Evolutionary conservation across 2,329 filamentous ascomycete genomes (phyloP).

Genomic region (Ceratocystis diversiconidia): DNA sequence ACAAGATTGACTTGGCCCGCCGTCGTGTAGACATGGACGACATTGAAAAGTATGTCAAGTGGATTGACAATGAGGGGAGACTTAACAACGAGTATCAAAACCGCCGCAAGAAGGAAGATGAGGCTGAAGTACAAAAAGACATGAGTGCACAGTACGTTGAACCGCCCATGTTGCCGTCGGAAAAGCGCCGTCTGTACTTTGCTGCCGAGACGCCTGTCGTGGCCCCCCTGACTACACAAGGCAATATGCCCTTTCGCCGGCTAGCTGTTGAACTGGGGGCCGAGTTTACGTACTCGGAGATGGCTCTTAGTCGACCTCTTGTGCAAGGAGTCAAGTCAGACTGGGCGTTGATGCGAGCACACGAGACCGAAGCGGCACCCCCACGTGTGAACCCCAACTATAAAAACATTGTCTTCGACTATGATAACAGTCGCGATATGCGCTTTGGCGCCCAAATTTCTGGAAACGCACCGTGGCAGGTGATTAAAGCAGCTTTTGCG

Average conservation of each 20-base stretch:
- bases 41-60: slow-evolving; percentile 62
- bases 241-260: slow-evolving; percentile 85
- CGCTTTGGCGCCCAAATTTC: slow-evolving; percentile 89
- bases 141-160: slow-evolving; percentile 71
- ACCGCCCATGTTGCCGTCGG: slow-evolving; percentile 74
- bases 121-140: slow-evolving; percentile 42
- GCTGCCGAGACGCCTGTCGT: slow-evolving; percentile 82
- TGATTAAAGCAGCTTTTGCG: slow-evolving; percentile 74
- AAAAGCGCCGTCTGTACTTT: slow-evolving; percentile 90
- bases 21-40: slow-evolving; percentile 56
- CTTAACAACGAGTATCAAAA: slow-evolving; percentile 30
- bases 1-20: slow-evolving; percentile 62
- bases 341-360: slow-evolving; percentile 89
- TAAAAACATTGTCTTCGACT: slow-evolving; percentile 46
- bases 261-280: slow-evolving; percentile 81
- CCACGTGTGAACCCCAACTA: slow-evolving; percentile 47
- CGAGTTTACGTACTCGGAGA: slow-evolving; percentile 92
- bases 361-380: slow-evolving; percentile 63
- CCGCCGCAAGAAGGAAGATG: slow-evolving; percentile 29
- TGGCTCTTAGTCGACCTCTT: slow-evolving; percentile 84
- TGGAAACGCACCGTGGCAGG: slow-evolving; percentile 81
- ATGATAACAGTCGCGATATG: slow-evolving; percentile 69
- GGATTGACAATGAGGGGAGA: slow-evolving; percentile 53
- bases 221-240: slow-evolving; percentile 92
- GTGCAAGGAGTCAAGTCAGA: slow-evolving; percentile 82